Base-by-base conservation (phyloP, 495 filamentous ascomycete species). In the Trichoderma reesei region DNA sequence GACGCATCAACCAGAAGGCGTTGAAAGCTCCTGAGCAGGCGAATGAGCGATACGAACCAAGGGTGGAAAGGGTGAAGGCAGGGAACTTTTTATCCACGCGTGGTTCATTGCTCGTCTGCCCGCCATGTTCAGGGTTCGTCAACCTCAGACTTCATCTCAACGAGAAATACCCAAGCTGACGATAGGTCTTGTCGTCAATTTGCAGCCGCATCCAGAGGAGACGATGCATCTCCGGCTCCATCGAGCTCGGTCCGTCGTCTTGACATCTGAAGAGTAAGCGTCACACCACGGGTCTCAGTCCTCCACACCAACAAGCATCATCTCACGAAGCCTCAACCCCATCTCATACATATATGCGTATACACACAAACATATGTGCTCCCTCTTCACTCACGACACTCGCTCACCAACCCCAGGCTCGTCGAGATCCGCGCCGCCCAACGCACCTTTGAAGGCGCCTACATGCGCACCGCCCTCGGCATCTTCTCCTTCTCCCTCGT, bases 401-500 rank as follows among this genome's bases (percentile, higher is more conserved):
- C 26, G 26, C 26, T 26, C 26, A 26, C 26, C 26, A 26, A 26
- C 26, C 26, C 26, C 63, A 84, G 82, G 72, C 84, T 98, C 11
- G 89, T 96, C 62, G 93, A 98, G 72, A 88, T 98, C 68, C 90
- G 93, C 64, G 93, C 93, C 0, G 89, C 92, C 5, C 94, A 98
- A 74, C 84, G 94, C 18, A 98, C 94, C 16, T 98, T 98, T 68
- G 94, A 98, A 79, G 94, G 94, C 1, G 95, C 94, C 39, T 98
- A 98, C 76, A 85, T 96, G 66, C 91, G 94, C 61, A 98, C 94
- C 0, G 90, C 93, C 0, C 86, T 98, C 39, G 88, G 87, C 3
- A 92, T 97, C 73, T 98, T 97, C 82, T 90, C 87, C 61, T 98
- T 98, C 71, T 86, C 93, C 51, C 86, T 98, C 18, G 86, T 98